phyloP scores from a whole-genome alignment of 1,139 yeast species.

The Suhomyces choctaworum region DNA sequence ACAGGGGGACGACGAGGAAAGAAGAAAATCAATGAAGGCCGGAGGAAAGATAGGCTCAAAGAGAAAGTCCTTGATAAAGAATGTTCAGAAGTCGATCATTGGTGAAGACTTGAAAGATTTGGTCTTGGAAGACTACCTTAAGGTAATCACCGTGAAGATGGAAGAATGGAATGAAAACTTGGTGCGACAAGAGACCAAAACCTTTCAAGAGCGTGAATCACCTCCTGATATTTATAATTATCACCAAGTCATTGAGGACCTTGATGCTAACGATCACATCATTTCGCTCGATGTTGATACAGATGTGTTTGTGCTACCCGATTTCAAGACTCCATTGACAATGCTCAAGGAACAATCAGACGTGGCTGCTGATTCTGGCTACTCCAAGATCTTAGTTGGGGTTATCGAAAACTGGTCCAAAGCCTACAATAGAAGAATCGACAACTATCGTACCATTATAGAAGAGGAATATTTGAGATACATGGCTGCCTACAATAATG shows the following conservation, averaged over 20 bases:
- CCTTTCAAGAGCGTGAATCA: slow-evolving; percentile 59
- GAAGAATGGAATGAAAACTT: slow-evolving; percentile 79
- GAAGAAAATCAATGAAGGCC: slow-evolving; percentile 6
- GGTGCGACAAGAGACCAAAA: slow-evolving; percentile 60
- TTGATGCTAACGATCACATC: slow-evolving; percentile 53
- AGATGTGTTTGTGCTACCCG: slow-evolving; percentile 65
- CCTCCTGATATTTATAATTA: slow-evolving; percentile 66
- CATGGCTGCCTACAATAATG: slow-evolving; percentile 46
- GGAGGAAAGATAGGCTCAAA: slow-evolving; percentile 1
- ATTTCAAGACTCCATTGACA: slow-evolving; percentile 55
- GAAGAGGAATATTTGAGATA: slow-evolving; percentile 55
- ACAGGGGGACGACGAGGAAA: slow-evolving; percentile 9
- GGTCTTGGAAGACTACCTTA: slow-evolving; percentile 69
- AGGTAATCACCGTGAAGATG: slow-evolving; percentile 67
- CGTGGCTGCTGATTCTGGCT: slow-evolving; percentile 85
- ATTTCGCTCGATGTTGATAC: slow-evolving; percentile 64
- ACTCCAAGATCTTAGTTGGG: slow-evolving; percentile 79
- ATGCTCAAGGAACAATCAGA: slow-evolving; percentile 92
- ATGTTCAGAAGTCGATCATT: slow-evolving; percentile 50
- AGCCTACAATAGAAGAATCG: slow-evolving; percentile 61
- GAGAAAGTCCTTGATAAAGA: slow-evolving; percentile 44
- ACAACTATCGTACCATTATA: slow-evolving; percentile 57
- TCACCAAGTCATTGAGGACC: slow-evolving; percentile 44
- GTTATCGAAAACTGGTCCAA: slow-evolving; percentile 74
- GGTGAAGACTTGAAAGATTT: slow-evolving; percentile 70